Base-by-base conservation (phyloP, 2,329 filamentous ascomycete genomes). In the Colletotrichum cuscutae region DNA sequence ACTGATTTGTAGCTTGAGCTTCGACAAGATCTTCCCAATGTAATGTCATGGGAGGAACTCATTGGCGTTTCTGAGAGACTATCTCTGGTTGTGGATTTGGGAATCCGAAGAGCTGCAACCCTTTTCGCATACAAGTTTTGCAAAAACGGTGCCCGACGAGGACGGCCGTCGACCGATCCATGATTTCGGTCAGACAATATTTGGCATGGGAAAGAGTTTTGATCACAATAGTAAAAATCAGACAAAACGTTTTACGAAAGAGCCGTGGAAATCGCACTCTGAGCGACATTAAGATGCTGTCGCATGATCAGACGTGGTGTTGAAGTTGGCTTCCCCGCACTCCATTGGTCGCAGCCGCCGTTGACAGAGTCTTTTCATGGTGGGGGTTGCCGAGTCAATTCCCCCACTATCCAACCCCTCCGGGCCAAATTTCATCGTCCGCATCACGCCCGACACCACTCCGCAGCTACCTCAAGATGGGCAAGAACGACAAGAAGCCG, bases 401-500 rank as follows among this genome's bases (percentile, higher is more conserved):
- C 66, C 65, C 70, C 70, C 66, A 61, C 66, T 32, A 70, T 65
- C 54, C 54, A 28, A 24, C 19, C n/a, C 46, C 22, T 42, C 9
- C 24, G 60, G 54, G 13, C 49, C 60, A 60, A 56, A 70, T 61
- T 65, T 70, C 60, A 56, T 65, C 66, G 65, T 49, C 42, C 52
- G 22, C 65, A 69, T 30, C 60, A 49, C 54, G 37, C 22, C 46
- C 26, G 26, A 49, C 24, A 42, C 28, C 35, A 35, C 32, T 26
- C 46, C 60, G 53, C 65, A 64, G 60, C 26, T 32, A 42, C 6
- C 6, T 42, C 37, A 72, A 30, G 32, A 73, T 73, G 71, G 71
- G 71, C 32, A 73, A 73, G 19, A 73, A 73, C 68, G 71, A 73
- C 61, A 73, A 71, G 68, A 73, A 73, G 28, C 57, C 67, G 19